Evolutionary conservation across 805 yeast species (phyloP).

Genomic region (Candida manassasensis): DNA sequence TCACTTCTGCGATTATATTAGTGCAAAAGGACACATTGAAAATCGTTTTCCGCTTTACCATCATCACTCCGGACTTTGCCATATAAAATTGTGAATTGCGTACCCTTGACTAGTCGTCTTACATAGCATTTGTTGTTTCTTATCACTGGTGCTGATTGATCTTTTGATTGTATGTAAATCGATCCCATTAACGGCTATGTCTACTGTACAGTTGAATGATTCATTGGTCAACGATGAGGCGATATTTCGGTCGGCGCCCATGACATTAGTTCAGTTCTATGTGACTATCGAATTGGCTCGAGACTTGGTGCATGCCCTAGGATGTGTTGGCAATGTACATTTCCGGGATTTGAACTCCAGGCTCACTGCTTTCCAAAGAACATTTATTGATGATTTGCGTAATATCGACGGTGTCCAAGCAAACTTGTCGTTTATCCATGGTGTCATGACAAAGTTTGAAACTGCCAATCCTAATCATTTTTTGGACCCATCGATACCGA

Average conservation of each 20-base stretch:
- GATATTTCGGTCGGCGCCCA: constrained; percentile 44
- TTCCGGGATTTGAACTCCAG: constrained; percentile 46
- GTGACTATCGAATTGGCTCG: constrained; percentile 43
- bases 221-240: constrained; percentile 23
- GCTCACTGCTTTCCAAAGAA: constrained; percentile 42
- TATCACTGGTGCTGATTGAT: no score
- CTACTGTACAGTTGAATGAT: constrained; percentile 10
- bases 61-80: no score
- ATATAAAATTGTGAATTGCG: no score
- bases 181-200: constrained; percentile 1
- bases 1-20: no score
- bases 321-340: constrained; percentile 38
- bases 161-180: neutral
- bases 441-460: constrained; percentile 27
- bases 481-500: constrained; percentile 46
- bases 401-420: constrained; percentile 29
- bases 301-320: constrained; percentile 36
- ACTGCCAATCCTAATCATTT: constrained; percentile 22
- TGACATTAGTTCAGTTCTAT: constrained; percentile 45
- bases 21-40: no score
- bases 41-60: no score
- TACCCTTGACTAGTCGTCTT: no score
- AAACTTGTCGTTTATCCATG: constrained; percentile 23
- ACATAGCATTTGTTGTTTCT: no score
- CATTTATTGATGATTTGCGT: constrained; percentile 39